Percentiles rank a stretch among this genome's conserved stretches.
These are phyloP conservation scores for Musa troglodytarum DNA, from an alignment of 176 grass and related monocot genomes.

Conservation along the genomic window DNA sequence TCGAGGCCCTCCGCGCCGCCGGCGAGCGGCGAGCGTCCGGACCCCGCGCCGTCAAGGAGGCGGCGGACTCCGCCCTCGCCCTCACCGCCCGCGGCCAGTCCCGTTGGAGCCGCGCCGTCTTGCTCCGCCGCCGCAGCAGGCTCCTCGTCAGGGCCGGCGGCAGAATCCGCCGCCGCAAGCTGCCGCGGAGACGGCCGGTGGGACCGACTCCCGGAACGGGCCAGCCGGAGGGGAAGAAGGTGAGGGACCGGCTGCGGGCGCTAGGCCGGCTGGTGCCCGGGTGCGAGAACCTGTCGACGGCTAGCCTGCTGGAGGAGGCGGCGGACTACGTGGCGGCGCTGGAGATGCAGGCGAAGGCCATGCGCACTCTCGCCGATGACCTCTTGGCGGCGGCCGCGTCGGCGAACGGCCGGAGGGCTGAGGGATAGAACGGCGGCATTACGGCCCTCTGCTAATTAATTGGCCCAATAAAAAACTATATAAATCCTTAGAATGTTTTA, in stretches of 20 bases:
- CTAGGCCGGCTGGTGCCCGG: constrained; percentile 72
- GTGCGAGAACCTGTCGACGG: constrained; percentile 58
- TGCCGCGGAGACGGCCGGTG: constrained; percentile 11
- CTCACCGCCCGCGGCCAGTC: constrained; percentile 69
- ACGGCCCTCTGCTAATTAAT: too few relatives aligned
- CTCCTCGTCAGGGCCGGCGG: constrained; percentile 73
- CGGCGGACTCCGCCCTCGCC: constrained; percentile 77
- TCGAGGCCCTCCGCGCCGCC: constrained; percentile 59
- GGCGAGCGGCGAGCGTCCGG: not conserved
- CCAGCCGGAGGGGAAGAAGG: constrained; percentile 32
- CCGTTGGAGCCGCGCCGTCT: constrained; percentile 82
- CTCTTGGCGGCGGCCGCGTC: constrained; percentile 34
- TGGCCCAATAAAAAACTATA: too few relatives aligned
- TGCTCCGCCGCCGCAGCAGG: constrained; percentile 31
- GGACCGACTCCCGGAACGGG: not conserved
- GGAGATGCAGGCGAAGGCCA: constrained; percentile 79
- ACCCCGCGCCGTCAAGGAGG: constrained; percentile 54
- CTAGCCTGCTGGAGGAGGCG: constrained; percentile 70
- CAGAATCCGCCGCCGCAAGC: constrained; percentile 40
- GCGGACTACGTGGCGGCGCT: constrained; percentile 83
- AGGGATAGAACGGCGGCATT: not conserved
- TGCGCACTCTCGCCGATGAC: constrained; percentile 65
- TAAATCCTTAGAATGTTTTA: too few relatives aligned
- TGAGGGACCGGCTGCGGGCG: constrained; percentile 66
- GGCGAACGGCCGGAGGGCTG: constrained; percentile 11